These are phyloP conservation scores for Tricharina praecox DNA, from an alignment of 495 filamentous ascomycete species.

Conservation along the genomic window DNA sequence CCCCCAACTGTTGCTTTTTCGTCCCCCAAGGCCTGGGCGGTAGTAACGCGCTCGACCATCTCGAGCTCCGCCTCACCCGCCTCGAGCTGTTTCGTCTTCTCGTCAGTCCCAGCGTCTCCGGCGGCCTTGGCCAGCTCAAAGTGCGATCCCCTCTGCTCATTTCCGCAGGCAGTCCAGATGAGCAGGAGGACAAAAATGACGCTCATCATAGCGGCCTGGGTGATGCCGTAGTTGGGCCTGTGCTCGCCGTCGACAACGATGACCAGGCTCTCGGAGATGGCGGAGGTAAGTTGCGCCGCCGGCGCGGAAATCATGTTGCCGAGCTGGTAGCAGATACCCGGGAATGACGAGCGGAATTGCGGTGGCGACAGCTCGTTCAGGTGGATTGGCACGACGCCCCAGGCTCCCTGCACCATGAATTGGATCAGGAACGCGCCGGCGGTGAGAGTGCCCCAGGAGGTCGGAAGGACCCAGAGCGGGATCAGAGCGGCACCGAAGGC, in stretches of 20 bases:
- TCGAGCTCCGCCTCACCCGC: no score
- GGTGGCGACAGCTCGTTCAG: conserved; percentile 61
- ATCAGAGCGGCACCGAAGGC: conserved; percentile 43
- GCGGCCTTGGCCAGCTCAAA: conserved; percentile 46
- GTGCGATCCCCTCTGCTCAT: conserved; percentile 48
- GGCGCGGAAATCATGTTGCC: conserved; percentile 63
- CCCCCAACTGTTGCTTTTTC: no score
- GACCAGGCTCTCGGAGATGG: conserved; percentile 42
- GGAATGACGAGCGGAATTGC: conserved; percentile 54
- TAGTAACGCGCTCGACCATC: no score
- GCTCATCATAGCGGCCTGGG: conserved; percentile 53
- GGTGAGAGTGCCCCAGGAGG: conserved; percentile 38
- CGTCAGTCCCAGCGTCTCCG: no score
- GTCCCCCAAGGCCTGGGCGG: no score
- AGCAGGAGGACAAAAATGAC: conserved; percentile 36
- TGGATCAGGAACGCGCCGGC: conserved; percentile 58
- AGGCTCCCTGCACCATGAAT: conserved; percentile 63
- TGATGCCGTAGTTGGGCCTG: conserved; percentile 48
- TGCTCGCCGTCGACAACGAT: conserved; percentile 32
- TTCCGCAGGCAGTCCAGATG: conserved; percentile 41
- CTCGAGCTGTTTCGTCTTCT: no score
- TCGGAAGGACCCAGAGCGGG: conserved; percentile 55
- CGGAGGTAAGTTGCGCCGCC: conserved; percentile 54
- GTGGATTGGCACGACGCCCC: conserved; percentile 64
- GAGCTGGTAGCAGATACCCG: conserved; percentile 53